Conservation (phyloP, 2,329 filamentous ascomycete genomes). For the Alternaria metachromatica region DNA sequence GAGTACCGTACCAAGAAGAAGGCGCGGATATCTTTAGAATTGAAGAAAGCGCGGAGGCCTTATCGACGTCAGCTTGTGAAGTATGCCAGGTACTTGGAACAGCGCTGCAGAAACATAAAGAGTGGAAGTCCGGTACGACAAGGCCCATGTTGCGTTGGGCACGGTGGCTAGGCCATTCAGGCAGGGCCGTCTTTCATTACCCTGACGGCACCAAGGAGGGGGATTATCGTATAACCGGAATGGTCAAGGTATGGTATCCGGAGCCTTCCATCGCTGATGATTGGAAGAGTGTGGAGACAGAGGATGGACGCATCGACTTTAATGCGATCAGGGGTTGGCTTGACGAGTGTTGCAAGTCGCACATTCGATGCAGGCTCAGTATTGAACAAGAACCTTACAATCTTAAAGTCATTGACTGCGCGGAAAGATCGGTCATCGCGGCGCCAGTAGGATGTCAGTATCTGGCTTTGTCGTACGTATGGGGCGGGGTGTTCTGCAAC, state of each 20-base stretch:
- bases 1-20: rapidly evolving
- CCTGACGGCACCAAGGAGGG: rapidly evolving
- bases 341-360: rapidly evolving
- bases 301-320: not conserved
- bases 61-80: not conserved
- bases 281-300: rapidly evolving
- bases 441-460: not conserved
- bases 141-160: rapidly evolving
- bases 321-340: not conserved
- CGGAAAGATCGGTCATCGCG: rapidly evolving
- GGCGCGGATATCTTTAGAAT: not conserved
- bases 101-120: rapidly evolving
- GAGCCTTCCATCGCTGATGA: not conserved
- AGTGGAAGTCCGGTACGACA: rapidly evolving
- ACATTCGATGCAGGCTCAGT: rapidly evolving
- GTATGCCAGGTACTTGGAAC: not conserved
- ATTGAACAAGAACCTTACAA: rapidly evolving
- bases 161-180: not conserved
- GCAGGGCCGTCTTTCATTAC: rapidly evolving
- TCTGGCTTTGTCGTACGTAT: not conserved
- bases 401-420: not conserved
- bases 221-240: rapidly evolving
- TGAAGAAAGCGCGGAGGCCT: not conserved
- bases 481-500: rapidly evolving
- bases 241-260: not conserved